Evolutionary conservation across 805 yeast species (phyloP), one percentile per base, ranked within the genome.

Genomic region (Candida montana): DNA sequence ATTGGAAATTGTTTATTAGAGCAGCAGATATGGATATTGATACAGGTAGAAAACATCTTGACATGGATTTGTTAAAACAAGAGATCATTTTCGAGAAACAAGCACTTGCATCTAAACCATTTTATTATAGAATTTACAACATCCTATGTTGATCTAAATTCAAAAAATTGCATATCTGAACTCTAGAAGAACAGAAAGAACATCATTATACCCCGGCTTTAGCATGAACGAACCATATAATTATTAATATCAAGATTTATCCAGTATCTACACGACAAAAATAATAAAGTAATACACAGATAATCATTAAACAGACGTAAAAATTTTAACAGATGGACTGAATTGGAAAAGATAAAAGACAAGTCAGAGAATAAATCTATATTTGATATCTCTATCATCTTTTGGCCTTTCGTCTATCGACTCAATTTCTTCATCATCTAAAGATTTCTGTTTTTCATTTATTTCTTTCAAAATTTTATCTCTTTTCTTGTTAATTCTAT

Each of bases 1-100:
- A 67, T 48, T 67, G 68, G 65, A 50, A 48, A 10, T 47, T 64
- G 5, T 71, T 64, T 53, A 63, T 74, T 47, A 63, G 62, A 37
- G 68, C 74, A 20, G 51, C 58, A 34, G 72, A 74, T 30, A 72
- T 80, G 58, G 86, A 80, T 53, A 57, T 80, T 33, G 81, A 75
- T 53, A 66, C 79, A 31, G 87, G 87, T 42, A 73, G 84, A 59
- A 71, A 81, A 52, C 80, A 75, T 33, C 53, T 74, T 24, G 85
- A 79, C 53, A 52, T 77, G 49, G 83, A 78, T 34, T 61, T 74
- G 38, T 57, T 79, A 43, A 70, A 64, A 53, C 79, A 73, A 57
- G 82, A 80, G 55, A 58, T 77, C 44, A 71, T 68, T n/a, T 82
- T 74, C 59, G 82, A 79, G 56, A 69, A 61, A 55, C 81, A 69